Percentiles rank a stretch among this genome's conserved stretches.
Conservation (phyloP, 2,329 filamentous ascomycete species). For the Grosmannia clavigera region DNA sequence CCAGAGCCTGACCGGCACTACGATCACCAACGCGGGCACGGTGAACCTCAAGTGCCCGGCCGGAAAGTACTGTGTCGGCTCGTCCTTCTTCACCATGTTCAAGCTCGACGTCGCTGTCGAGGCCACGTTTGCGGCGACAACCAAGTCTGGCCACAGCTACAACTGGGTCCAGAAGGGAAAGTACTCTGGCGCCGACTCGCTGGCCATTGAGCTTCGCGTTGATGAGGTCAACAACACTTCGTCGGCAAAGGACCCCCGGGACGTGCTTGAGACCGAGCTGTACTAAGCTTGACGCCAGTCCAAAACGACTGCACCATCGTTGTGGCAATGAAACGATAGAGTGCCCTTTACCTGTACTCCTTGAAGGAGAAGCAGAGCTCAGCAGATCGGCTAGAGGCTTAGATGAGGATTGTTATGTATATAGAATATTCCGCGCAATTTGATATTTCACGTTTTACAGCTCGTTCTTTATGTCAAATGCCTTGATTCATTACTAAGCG, state of each 20-base stretch:
- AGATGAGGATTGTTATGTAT: too few species aligned
- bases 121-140: neutral
- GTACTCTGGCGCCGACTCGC: neutral
- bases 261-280: neutral
- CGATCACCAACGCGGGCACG: neutral
- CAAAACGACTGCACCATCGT: neutral
- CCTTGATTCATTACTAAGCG: too few species aligned
- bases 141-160: neutral
- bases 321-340: neutral
- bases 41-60: neutral
- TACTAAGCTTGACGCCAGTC: neutral
- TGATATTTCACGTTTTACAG: too few species aligned
- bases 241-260: neutral
- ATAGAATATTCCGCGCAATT: too few species aligned
- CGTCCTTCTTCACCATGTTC: neutral
- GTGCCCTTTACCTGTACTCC: too few species aligned
- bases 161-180: neutral
- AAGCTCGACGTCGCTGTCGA: neutral
- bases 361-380: too few species aligned
- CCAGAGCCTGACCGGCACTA: neutral
- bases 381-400: too few species aligned
- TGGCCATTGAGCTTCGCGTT: neutral
- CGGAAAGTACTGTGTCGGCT: neutral
- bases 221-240: slow-evolving; percentile 16
- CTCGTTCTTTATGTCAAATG: too few species aligned